Conservation (phyloP, 1,139 yeast genomes). For the Pichia sp. region DNA sequence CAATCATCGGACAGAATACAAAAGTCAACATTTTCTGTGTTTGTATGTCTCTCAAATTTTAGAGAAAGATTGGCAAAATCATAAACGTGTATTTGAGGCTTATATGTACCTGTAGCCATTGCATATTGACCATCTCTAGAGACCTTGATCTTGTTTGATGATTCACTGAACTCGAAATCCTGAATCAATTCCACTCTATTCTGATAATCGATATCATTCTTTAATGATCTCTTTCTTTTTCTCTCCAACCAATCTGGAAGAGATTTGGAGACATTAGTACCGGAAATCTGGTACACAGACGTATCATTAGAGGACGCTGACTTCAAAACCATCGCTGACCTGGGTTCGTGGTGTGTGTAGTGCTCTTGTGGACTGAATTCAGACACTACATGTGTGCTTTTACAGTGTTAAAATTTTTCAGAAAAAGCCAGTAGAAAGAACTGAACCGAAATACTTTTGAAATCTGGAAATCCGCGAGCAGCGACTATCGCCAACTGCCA, state of each 20-base stretch:
- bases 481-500: too few relatives aligned
- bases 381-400: too few relatives aligned
- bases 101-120: slow-evolving; percentile 98
- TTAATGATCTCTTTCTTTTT: slow-evolving; percentile 79
- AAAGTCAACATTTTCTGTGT: slow-evolving; percentile 92
- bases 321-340: slow-evolving; percentile 57
- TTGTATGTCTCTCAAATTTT: slow-evolving; percentile 94
- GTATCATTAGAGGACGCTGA: slow-evolving; percentile 79
- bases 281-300: slow-evolving; percentile 93
- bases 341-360: too few relatives aligned
- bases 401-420: too few relatives aligned
- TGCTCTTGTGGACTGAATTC: too few relatives aligned
- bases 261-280: slow-evolving; percentile 84
- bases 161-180: slow-evolving; percentile 95
- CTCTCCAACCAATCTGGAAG: slow-evolving; percentile 97
- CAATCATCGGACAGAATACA: slow-evolving; percentile 80
- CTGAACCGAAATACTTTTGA: too few relatives aligned
- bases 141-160: slow-evolving; percentile 81
- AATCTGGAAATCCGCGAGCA: too few relatives aligned
- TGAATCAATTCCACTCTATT: slow-evolving; percentile 87
- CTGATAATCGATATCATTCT: slow-evolving; percentile 80
- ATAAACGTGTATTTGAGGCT: slow-evolving; percentile 96
- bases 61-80: slow-evolving; percentile 86
- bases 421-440: too few relatives aligned
- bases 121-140: slow-evolving; percentile 88